Evolutionary conservation across 345 rosid species (phyloP), one percentile per base, ranked within the genome.

Genomic region (Gossypium sturtianum): DNA sequence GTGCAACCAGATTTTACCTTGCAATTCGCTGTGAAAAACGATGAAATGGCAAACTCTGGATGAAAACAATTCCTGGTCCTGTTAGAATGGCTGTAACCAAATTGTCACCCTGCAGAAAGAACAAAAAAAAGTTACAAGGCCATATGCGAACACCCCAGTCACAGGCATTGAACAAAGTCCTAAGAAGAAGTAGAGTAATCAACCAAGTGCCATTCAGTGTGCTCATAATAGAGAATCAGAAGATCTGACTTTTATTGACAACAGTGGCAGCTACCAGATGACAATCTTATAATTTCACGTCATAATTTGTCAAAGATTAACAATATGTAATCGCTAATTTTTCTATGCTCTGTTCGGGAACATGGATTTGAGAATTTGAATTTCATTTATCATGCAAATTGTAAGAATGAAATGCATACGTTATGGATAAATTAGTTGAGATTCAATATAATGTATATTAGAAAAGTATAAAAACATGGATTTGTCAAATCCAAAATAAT

Each of bases 31-130:
- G 98, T 45, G 99, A 95, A 78, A 93, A 82, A 34, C 92, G 83
- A 77, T 89, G 97, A 62, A 95, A 95, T 11, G 99, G 99, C 74
- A 95, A 81, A 77, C 98, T 95, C 78, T 95, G 99, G 78, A 93
- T 91, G 86, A 95, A 95, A 73, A 95, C 99, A 4, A 95, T 93
- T 76, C 99, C 98, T 12, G 99, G 99, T 74, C 99, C 99, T 9
- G 97, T 93, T 69, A 93, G 84, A 27, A 87, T 78, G 1, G 97
- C 97, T 19, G 93, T 93, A 51, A 93, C 90, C 74, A 90, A 75
- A 83, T 91, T 93, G 54, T 93, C 99, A 72, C 97, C 97, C 98
- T 95, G 85, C 80, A 79, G 17, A 23, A 62, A 58, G 68, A 70
- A 54, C 29, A 11, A 20, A 1, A 27, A 4, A 25, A 23, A 11